phyloP scores from a whole-genome alignment of 805 yeast genomes.

The Zygosaccharomyces bailii region DNA sequence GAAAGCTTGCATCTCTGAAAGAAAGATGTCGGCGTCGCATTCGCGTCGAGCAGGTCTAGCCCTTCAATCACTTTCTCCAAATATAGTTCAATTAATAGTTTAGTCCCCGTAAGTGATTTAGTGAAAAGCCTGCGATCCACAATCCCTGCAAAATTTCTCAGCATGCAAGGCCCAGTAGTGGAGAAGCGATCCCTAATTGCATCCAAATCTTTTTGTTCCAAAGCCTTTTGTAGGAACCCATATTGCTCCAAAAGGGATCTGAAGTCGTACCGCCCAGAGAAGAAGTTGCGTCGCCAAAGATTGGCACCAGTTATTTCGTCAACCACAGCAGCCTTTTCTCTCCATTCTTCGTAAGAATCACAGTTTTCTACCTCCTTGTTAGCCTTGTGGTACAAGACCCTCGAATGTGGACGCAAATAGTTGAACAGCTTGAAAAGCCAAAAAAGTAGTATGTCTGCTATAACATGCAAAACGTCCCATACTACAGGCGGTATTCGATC shows the following conservation, averaged over 20 bases:
- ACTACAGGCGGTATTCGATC: conserved; percentile 43
- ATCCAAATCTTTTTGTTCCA: conserved; percentile 52
- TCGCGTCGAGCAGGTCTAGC: conserved; percentile 51
- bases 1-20: conserved; percentile 82
- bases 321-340: conserved; percentile 45
- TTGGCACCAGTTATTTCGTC: conserved; percentile 54
- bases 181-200: conserved; percentile 63
- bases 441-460: conserved; percentile 42
- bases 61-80: conserved; percentile 74
- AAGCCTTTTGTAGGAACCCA: conserved; percentile 56
- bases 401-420: conserved; percentile 32
- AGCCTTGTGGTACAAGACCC: conserved; percentile 39
- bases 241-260: conserved; percentile 72
- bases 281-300: conserved; percentile 78
- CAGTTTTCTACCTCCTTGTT: conserved; percentile 50
- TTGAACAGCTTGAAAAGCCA: conserved; percentile 36
- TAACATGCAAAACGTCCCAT: conserved; percentile 41
- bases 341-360: conserved; percentile 69
- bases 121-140: conserved; percentile 74
- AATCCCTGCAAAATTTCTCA: conserved; percentile 90
- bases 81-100: conserved; percentile 66
- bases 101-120: conserved; percentile 84
- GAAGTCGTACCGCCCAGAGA: conserved; percentile 79
- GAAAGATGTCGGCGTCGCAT: conserved; percentile 63
- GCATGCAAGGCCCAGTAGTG: conserved; percentile 60